Base-by-base conservation (phyloP, 2,329 filamentous ascomycete species). In the Alternaria longipes region DNA sequence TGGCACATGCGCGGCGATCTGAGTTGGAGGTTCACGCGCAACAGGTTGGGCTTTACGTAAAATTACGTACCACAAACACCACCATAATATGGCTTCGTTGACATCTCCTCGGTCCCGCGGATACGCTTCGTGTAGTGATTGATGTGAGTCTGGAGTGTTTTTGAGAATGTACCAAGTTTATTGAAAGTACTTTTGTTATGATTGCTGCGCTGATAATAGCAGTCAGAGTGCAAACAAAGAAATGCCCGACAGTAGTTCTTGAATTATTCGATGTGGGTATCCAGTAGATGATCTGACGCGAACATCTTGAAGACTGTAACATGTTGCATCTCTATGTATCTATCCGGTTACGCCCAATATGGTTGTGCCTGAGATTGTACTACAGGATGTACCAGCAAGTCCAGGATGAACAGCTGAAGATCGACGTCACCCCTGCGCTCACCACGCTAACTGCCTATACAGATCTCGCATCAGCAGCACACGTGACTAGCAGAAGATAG, bases 71-170 rank as follows among this genome's bases (percentile, higher is more conserved):
- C 52, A 60, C 32, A 40, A 60, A 56, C 32, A 34, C 36, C 16
- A 24, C 40, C 40, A 38, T 38, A 40, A 45, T 18, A 50, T 50
- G 32, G 46, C 46, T 50, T 50, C 36, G 46, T 38, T n/a, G 30
- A 28, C 57, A 56, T 60, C 57, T 60, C 57, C 57, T 56, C 57
- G 57, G 57, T 56, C 12, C 57, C 57, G 57, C 57, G 57, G 57
- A 60, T 32, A 18, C 26, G 42, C 20, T 24, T 32, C n/a, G 34
- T 8, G 14, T 26, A 26, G 9, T 50, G 46, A 14, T 11, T n/a
- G 20, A 5, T 50, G 8, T 9, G 32, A 36, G 2, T 36, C 46
- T 50, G 20, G 20, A 14, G 20, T 50, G 20, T 26, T 36, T 46
- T 24, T 41, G 12, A 14, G 20, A 11, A 8, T 14, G 24, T 16